Conservation (phyloP, 441 rosid genomes). For the Pelargonium citronellum region DNA sequence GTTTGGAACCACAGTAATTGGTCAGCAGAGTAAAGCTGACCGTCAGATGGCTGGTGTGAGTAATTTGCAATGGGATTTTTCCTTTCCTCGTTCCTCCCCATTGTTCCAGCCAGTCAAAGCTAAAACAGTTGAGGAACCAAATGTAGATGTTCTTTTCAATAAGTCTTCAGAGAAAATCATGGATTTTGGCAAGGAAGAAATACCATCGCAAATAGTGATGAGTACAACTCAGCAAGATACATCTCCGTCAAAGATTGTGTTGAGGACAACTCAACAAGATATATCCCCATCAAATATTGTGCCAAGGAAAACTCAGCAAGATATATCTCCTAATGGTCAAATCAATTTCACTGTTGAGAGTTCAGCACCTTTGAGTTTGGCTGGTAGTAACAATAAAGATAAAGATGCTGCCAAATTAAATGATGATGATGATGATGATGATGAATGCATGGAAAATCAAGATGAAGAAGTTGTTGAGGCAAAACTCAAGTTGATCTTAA, state of each 20-base stretch:
- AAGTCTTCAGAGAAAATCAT: slow-evolving; percentile 31
- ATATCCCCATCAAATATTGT: background rate
- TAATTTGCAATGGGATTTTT: slow-evolving; percentile 32
- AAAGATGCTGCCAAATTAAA: slow-evolving; percentile 30
- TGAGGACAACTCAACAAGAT: background rate
- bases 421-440: slow-evolving; percentile 22
- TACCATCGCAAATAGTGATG: slow-evolving; percentile 23
- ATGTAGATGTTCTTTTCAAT: slow-evolving; percentile 23
- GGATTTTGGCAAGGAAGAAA: slow-evolving; percentile 31
- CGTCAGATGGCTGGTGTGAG: slow-evolving; percentile 25
- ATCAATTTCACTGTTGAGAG: slow-evolving; percentile 26
- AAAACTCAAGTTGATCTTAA: slow-evolving; percentile 74
- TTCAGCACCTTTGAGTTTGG: slow-evolving; percentile 25
- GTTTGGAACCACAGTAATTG: slow-evolving; percentile 29
- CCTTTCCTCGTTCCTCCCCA: slow-evolving; percentile 36
- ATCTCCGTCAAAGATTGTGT: slow-evolving; percentile 9
- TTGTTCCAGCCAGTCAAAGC: slow-evolving; percentile 30
- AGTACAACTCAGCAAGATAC: slow-evolving; percentile 31
- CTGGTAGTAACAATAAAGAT: slow-evolving; percentile 32
- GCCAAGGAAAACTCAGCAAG: slow-evolving; percentile 13
- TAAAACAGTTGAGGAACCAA: slow-evolving; percentile 31
- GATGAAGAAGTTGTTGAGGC: slow-evolving; percentile 65
- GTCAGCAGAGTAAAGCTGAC: slow-evolving; percentile 31
- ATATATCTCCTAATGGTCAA: slow-evolving; percentile 27
- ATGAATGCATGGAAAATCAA: slow-evolving; percentile 32